Evolutionary conservation across 306 rosid genomes (phyloP).

Genomic region (Corylus heterophylla): DNA sequence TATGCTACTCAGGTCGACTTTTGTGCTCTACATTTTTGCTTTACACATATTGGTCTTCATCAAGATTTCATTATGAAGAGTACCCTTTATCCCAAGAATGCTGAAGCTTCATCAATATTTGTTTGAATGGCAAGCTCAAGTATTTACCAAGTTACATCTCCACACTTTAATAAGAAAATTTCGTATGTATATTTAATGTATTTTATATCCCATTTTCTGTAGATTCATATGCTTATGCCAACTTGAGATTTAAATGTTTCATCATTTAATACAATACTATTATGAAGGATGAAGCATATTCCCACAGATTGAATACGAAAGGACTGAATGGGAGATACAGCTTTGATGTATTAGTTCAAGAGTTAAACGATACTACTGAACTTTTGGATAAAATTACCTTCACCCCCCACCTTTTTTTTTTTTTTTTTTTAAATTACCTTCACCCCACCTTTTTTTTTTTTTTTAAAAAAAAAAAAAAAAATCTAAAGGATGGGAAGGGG

Average conservation of each 20-base stretch:
- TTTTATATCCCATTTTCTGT: neutral
- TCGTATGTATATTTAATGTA: neutral
- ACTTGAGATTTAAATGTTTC: neutral
- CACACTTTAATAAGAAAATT: neutral
- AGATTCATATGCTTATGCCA: neutral
- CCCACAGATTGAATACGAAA: neutral
- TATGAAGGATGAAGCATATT: neutral
- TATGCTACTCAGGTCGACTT: slow-evolving; percentile 81
- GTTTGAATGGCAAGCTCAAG: neutral
- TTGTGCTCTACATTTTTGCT: slow-evolving; percentile 86
- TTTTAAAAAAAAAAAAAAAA: too few species aligned
- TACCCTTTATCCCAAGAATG: neutral
- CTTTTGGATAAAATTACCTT: neutral
- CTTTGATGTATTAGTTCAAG: neutral
- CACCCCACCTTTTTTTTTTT: neutral
- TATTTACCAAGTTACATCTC: neutral
- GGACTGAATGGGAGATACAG: neutral
- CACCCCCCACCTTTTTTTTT: neutral
- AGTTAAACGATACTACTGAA: neutral
- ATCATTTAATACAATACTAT: neutral
- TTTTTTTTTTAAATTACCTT: neutral
- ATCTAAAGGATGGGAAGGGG: too few species aligned
- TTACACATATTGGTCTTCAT: slow-evolving; percentile 75
- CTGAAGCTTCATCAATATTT: slow-evolving; percentile 1
- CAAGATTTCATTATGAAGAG: slow-evolving; percentile 66